Evolutionary conservation across 345 rosid genomes (phyloP), one percentile per base, ranked within the genome.

Genomic region (Abelmoschus esculentus): DNA sequence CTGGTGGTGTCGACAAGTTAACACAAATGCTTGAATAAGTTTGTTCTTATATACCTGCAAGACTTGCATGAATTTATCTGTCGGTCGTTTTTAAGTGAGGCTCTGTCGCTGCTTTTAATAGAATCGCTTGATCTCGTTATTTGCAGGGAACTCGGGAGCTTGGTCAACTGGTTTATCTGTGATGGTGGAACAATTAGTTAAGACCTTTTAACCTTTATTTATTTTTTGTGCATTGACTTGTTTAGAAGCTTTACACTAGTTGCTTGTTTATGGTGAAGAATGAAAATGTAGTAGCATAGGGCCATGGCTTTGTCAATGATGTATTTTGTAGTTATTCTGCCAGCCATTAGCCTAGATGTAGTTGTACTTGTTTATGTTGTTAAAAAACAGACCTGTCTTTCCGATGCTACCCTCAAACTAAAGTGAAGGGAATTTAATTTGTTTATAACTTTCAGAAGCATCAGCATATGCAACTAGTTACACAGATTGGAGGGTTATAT

Each of bases 141-240:
- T 72, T 76, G 83, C 85, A 85, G 95, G 87, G 76, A 73, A 69
- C 56, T 18, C 66, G 44, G 68, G 76, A 73, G 70, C 56, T 18
- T 68, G 44, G 68, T 67, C 71, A 60, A 57, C 71, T 67, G 2
- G 56, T 47, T 69, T 69, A 61, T 75, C 65, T 77, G 70, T 74
- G 83, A 80, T 76, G 76, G 75, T 80, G 78, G 80, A 79, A 77
- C 80, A 62, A 82, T 80, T 81, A 83, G 82, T 69, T 81, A 83
- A 81, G 73, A 79, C 69, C 73, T 72, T 64, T 73, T 38, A 46
- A 50, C 59, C 64, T 61, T 67, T 67, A 54, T 54, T 52, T 74
- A 75, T 65, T 49, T 75, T 61, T 61, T 76, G 81, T 85, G 80
- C 74, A 80, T 89, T 74, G 75, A 77, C 82, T 68, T 70, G 87